phyloP scores from a whole-genome alignment of 768 basidiomycete species.

The Thelephora ganbajun region DNA sequence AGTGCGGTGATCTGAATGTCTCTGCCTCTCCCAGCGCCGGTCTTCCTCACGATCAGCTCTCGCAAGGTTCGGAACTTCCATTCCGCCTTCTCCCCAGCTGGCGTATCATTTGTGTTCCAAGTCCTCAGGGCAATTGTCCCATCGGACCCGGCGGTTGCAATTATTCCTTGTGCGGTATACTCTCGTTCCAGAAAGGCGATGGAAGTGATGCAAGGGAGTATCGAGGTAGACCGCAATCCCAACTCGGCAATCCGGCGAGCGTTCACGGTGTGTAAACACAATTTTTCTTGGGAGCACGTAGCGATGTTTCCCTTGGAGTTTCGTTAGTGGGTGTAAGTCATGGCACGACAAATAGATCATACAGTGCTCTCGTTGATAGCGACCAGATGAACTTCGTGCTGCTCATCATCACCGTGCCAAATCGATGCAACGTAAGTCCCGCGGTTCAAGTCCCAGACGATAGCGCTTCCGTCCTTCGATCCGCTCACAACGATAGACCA shows the following conservation, averaged over 20 bases:
- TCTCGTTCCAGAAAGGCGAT: constrained; percentile 85
- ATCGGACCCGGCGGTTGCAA: constrained; percentile 71
- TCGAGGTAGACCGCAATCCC: constrained; percentile 36
- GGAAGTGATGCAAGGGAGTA: constrained; percentile 44
- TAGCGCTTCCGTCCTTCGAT: constrained; percentile 74
- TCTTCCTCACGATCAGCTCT: constrained; percentile 44
- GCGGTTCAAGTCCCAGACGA: constrained; percentile 82
- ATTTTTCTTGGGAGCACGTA: constrained; percentile 54
- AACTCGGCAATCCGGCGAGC: constrained; percentile 62
- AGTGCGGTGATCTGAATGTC: constrained; percentile 56
- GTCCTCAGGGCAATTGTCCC: constrained; percentile 71
- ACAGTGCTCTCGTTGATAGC: constrained; percentile 84
- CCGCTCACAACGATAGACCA: constrained; percentile 83
- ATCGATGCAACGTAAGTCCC: constrained; percentile 72
- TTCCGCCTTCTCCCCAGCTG: constrained; percentile 44
- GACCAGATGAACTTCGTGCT: constrained; percentile 44
- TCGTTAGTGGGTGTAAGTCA: neutral
- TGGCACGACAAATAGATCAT: constrained; percentile 15
- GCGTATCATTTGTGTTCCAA: constrained; percentile 70
- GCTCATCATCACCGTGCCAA: constrained; percentile 37
- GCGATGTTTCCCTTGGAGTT: constrained; percentile 68
- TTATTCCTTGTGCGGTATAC: constrained; percentile 59
- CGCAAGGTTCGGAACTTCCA: constrained; percentile 68
- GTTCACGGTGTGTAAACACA: constrained; percentile 81
- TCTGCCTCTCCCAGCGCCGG: constrained; percentile 16